A percentile compares a stretch with the other conserved stretches of the same genome.
These are phyloP conservation scores for Entoloma clypeatum DNA, from an alignment of 1,284 basidiomycete genomes.

Conservation along the genomic window DNA sequence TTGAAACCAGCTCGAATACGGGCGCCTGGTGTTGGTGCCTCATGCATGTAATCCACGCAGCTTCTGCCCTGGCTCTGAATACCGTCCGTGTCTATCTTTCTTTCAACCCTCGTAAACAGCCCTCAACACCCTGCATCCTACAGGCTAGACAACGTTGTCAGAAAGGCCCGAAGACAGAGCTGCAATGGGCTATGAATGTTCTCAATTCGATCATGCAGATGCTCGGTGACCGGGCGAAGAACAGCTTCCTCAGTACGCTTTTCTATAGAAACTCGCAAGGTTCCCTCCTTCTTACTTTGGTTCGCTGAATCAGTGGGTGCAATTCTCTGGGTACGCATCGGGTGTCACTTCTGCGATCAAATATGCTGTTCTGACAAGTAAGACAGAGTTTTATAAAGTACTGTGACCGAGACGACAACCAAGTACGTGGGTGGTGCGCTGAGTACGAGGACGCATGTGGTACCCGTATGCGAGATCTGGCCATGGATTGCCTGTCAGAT, in stretches of 20 bases:
- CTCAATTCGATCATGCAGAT: constrained; percentile 56
- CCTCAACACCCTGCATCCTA: constrained; percentile 2
- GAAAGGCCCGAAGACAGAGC: constrained; percentile 31
- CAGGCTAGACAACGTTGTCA: constrained; percentile 36
- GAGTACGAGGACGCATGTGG: constrained; percentile 68
- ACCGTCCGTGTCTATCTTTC: constrained; percentile 36
- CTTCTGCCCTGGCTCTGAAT: constrained; percentile 59
- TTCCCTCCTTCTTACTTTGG: constrained; percentile 12
- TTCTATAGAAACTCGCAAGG: constrained; percentile 11
- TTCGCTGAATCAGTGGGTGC: constrained; percentile 47
- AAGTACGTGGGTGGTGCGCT: constrained; percentile 50
- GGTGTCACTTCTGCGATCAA: background rate
- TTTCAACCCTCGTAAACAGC: too few relatives aligned
- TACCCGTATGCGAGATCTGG: constrained; percentile 45
- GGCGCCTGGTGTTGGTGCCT: constrained; percentile 75
- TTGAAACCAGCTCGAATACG: constrained; percentile 70
- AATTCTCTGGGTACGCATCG: constrained; percentile 55
- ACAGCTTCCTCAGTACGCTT: constrained; percentile 63
- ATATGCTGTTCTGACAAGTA: constrained; percentile 7
- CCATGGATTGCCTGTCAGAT: constrained; percentile 32
- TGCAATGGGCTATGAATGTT: constrained; percentile 52
- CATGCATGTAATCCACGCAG: constrained; percentile 68
- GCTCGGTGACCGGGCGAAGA: constrained; percentile 61
- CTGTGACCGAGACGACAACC: constrained; percentile 49
- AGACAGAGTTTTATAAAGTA: constrained; percentile 63